phyloP scores from a whole-genome alignment of 768 basidiomycete species.

The Leccinum disarticulatum region DNA sequence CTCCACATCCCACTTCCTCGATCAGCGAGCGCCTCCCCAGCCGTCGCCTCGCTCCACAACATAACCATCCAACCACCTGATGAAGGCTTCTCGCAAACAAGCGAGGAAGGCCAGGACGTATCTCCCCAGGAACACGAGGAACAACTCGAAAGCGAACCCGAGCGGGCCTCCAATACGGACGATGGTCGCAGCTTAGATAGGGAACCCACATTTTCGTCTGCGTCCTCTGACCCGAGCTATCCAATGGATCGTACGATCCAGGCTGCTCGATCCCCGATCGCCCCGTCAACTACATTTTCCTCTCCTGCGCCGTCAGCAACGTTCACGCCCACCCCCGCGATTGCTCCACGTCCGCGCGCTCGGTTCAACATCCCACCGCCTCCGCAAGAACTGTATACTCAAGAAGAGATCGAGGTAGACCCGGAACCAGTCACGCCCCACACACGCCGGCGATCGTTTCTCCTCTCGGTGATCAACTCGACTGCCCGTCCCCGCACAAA shows the following conservation, averaged over 20 bases:
- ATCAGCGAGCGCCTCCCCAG: slow-evolving; percentile 51
- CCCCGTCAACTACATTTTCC: slow-evolving; percentile 44
- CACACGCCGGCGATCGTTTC: slow-evolving; percentile 75
- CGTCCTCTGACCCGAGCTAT: slow-evolving; percentile 43
- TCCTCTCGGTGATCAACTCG: slow-evolving; percentile 82
- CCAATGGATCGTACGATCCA: slow-evolving; percentile 31
- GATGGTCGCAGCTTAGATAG: slow-evolving; percentile 29
- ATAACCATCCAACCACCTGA: slow-evolving; percentile 23
- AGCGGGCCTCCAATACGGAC: slow-evolving; percentile 23
- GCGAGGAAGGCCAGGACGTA: slow-evolving; percentile 13
- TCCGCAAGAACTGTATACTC: slow-evolving; percentile 39
- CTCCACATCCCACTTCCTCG: slow-evolving; percentile 52
- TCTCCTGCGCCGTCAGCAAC: slow-evolving; percentile 56
- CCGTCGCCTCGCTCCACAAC: slow-evolving; percentile 31
- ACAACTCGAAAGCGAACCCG: slow-evolving; percentile 21
- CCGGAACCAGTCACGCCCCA: slow-evolving; percentile 64
- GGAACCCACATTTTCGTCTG: slow-evolving; percentile 75
- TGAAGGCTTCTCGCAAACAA: slow-evolving; percentile 14
- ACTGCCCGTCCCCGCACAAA: slow-evolving; percentile 68
- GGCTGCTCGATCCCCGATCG: slow-evolving; percentile 34
- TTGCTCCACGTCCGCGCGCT: slow-evolving; percentile 58
- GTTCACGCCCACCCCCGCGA: slow-evolving; percentile 74
- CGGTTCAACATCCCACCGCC: slow-evolving; percentile 56
- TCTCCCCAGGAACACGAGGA: slow-evolving; percentile 5
- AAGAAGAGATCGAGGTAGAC: slow-evolving; percentile 30